Base-by-base conservation (phyloP, 2,329 filamentous ascomycete species). In the Colletotrichum sp. region DNA sequence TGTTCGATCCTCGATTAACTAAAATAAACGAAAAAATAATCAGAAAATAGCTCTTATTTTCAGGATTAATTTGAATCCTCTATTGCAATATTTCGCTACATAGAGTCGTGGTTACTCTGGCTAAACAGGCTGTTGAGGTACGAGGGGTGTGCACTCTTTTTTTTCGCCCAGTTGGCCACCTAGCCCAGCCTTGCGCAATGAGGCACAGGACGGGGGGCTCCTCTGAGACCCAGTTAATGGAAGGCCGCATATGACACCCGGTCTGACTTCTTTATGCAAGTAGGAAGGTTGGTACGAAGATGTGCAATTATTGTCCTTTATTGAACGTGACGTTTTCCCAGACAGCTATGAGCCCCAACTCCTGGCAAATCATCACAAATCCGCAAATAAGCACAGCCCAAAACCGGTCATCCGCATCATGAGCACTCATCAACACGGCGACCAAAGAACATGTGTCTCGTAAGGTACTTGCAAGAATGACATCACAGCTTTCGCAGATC, bases 301-400 rank as follows among this genome's bases (percentile, higher is more conserved):
- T 21, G 21, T 21, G 44, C 44, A 52, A 52, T 52, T 21, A 24
- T 21, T 62, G 59, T 62, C 26, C 32, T 15, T 34, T 21, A 21
- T 34, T 30, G 28, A 21, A 32, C 59, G 21, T 34, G 30, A 34
- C 59, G 21, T 21, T 63, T 8, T 63, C 21, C 21, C 15, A 21
- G n/a, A 63, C 28, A 32, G 16, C 18, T 63, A 63, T 52, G 18
- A 21, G 26, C 63, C 63, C 18, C 16, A 66, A 66, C 63, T 66
- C 63, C 63, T 52, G 16, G 18, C 63, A 52, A 49, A 39, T 32
- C 26, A 30, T 26, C 28, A 32, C 63, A 52, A 52, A 30, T 21
- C 13, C 63, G 36, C 6, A 52, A 52, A 26, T 18, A 52, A 52
- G 21, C 15, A 66, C 13, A 28, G 39, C 63, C 21, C 24, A n/a